These are phyloP conservation scores for Camelina laxa DNA, from an alignment of 345 rosid genomes.

Conservation along the genomic window DNA sequence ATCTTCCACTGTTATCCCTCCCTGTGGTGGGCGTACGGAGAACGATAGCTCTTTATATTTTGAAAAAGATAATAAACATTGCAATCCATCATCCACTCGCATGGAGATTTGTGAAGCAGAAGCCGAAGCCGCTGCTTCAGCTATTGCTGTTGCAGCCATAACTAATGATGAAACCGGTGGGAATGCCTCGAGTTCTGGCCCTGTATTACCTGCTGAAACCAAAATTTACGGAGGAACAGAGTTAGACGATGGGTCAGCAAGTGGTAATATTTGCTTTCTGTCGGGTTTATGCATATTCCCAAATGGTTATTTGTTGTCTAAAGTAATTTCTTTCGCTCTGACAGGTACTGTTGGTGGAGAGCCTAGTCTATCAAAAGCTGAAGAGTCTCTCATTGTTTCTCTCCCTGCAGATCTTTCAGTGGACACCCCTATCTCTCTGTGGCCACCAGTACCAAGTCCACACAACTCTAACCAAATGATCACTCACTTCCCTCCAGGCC, in stretches of 20 bases:
- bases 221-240: slow-evolving; percentile 63
- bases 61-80: slow-evolving; percentile 63
- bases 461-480: slow-evolving; percentile 80
- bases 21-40: slow-evolving; percentile 54
- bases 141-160: slow-evolving; percentile 92
- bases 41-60: slow-evolving; percentile 63
- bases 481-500: slow-evolving; percentile 84
- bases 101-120: slow-evolving; percentile 81
- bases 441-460: slow-evolving; percentile 82
- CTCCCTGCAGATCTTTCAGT: slow-evolving; percentile 98
- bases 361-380: slow-evolving; percentile 68
- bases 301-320: slow-evolving; percentile 19
- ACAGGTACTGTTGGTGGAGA: slow-evolving; percentile 61
- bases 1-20: slow-evolving; percentile 75
- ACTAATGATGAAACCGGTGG: slow-evolving; percentile 77
- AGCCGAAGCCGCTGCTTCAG: slow-evolving; percentile 94
- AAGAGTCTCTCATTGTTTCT: slow-evolving; percentile 83
- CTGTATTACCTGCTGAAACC: slow-evolving; percentile 63
- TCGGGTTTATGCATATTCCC: slow-evolving; percentile 12
- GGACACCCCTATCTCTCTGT: slow-evolving; percentile 84
- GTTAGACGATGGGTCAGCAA: slow-evolving; percentile 52
- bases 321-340: slow-evolving; percentile 30
- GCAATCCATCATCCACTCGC: slow-evolving; percentile 56
- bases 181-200: slow-evolving; percentile 50
- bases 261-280: slow-evolving; percentile 38